These are phyloP conservation scores for Melaleuca alternifolia DNA, from an alignment of 345 rosid genomes.

Conservation along the genomic window DNA sequence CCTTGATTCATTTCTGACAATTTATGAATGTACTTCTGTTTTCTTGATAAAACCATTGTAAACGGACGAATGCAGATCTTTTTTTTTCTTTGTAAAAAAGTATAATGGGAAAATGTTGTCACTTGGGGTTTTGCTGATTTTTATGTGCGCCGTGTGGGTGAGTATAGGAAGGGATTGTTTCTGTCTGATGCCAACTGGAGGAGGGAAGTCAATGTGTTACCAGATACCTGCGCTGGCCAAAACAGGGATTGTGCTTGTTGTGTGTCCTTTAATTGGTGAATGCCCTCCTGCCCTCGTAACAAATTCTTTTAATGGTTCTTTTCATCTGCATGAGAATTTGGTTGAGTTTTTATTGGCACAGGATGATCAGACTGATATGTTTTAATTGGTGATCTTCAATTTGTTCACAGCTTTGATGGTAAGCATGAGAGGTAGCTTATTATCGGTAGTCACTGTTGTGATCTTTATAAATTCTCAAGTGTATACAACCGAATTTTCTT, in stretches of 20 bases:
- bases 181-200: slow-evolving; percentile 96
- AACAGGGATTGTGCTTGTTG: slow-evolving; percentile 82
- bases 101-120: background rate
- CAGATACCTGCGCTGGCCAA: slow-evolving; percentile 92
- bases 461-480: background rate
- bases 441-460: background rate
- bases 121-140: background rate
- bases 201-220: slow-evolving; percentile 96
- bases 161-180: slow-evolving; percentile 74
- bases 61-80: background rate
- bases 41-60: background rate
- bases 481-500: background rate
- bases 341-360: slow-evolving; percentile 1
- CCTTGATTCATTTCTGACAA: background rate
- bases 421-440: slow-evolving; percentile 4
- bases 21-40: background rate
- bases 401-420: slow-evolving; percentile 81
- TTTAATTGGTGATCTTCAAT: slow-evolving; percentile 9
- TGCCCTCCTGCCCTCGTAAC: background rate
- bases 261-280: slow-evolving; percentile 89
- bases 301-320: background rate
- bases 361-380: slow-evolving; percentile 1
- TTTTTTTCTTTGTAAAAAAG: background rate
- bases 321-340: background rate
- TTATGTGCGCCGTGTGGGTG: background rate